phyloP scores from a whole-genome alignment of 345 rosid genomes.

The Camelina hispida region DNA sequence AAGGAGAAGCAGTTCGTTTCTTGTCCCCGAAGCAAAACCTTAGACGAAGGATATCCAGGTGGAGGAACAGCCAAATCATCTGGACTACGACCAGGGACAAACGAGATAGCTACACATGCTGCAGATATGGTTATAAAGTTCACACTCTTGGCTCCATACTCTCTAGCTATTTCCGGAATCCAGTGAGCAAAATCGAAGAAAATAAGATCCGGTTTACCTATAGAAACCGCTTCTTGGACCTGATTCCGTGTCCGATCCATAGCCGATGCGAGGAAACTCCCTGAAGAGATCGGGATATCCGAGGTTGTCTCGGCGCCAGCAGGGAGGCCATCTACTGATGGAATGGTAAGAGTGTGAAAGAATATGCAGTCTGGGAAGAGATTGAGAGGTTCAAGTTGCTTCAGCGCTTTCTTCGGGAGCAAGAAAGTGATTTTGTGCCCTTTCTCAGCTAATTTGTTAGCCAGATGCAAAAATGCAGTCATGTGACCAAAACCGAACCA shows the following conservation, averaged over 20 bases:
- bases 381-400: constrained; percentile 47
- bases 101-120: constrained; percentile 43
- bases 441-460: constrained; percentile 56
- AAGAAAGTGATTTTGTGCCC: constrained; percentile 51
- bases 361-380: constrained; percentile 51
- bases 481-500: constrained; percentile 63
- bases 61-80: constrained; percentile 59
- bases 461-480: constrained; percentile 53
- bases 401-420: constrained; percentile 47
- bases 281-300: constrained; percentile 51
- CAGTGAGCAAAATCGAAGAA: constrained; percentile 63
- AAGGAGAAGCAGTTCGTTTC: constrained; percentile 52
- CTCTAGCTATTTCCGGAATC: constrained; percentile 56
- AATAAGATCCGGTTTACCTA: constrained; percentile 50
- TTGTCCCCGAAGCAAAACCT: constrained; percentile 48
- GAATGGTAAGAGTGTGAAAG: constrained; percentile 48
- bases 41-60: constrained; percentile 58
- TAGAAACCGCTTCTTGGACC: constrained; percentile 42
- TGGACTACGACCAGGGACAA: constrained; percentile 28
- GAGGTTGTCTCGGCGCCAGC: constrained; percentile 68
- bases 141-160: constrained; percentile 60
- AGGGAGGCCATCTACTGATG: constrained; percentile 66
- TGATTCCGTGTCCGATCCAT: constrained; percentile 64
- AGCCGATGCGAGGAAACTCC: constrained; percentile 54
- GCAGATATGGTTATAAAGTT: constrained; percentile 56